Base-by-base conservation (phyloP, 1,139 yeast genomes). In the Hansenula lynferdii region DNA sequence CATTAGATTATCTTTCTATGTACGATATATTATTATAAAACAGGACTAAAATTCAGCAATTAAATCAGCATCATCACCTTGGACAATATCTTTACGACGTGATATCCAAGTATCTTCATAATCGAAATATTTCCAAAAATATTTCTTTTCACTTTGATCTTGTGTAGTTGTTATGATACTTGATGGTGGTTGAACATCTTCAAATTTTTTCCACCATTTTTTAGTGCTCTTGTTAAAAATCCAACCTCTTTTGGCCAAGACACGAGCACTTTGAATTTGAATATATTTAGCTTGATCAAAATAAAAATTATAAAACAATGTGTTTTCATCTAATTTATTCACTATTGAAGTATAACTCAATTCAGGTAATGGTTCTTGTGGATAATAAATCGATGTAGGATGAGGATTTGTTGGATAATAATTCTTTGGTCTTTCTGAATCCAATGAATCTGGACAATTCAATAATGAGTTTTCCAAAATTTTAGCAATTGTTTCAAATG, bases 371-470 rank as follows among this genome's bases (percentile, higher is more conserved):
- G 96, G 96, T 50, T 87, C 96, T 57, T 82, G 92, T 4, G 99
- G 98, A 63, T 89, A 92, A 61, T 83, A 87, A 18, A 86, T 76
- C 34, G 94, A 86, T 6, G 96, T 86, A 14, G 97, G 96, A 57
- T 85, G 95, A 36, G 95, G 95, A 49, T 80, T 78, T 18, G 66
- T 64, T n/a, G 96, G 95, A 45, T 72, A 77, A 59, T 90, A 90
- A 47, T 77, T 77, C 46, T 81, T 72, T 22, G 97, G 97, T 48
- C 77, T 79, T 53, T 92, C 97, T 2, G 96, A 84, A 58, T 90
- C 94, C 44, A 80, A 74, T 2, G 97, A 86, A 61, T 92, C 97
- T 0, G 99, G 98, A 59, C 97, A 87, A 54, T 85, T 84, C 51
- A 86, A 68, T 45, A 86, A 70, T 2, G 97, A 89, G 3, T 64